Evolutionary conservation across 768 basidiomycete species (phyloP).

Genomic region (Russula emetica): DNA sequence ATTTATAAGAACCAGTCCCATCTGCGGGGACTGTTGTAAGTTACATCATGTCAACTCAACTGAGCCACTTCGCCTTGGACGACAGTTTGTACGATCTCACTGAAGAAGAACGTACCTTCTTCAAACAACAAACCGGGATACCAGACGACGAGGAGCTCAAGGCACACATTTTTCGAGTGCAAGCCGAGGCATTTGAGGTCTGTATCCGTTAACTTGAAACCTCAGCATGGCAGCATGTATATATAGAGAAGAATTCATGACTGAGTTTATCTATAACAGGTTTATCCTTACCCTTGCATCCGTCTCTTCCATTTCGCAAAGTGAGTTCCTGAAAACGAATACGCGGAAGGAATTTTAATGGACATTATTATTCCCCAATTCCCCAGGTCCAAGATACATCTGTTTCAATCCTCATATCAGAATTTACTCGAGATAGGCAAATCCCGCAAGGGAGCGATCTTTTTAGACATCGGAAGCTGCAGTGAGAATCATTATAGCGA

Average conservation of each 20-base stretch:
- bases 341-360: not conserved
- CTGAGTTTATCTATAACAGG: not conserved
- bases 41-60: not conserved
- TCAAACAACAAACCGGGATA: conserved; percentile 33
- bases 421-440: conserved; percentile 33
- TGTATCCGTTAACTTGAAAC: no score
- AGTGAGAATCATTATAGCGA: conserved; percentile 34
- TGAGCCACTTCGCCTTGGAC: not conserved
- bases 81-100: conserved; percentile 12
- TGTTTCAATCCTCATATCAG: not conserved
- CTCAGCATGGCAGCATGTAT: not conserved
- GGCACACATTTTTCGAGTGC: conserved; percentile 33
- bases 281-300: conserved; percentile 20
- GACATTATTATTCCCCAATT: not conserved
- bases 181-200: conserved; percentile 34
- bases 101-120: conserved; percentile 27
- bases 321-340: not conserved
- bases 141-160: conserved; percentile 34
- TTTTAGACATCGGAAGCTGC: conserved; percentile 47
- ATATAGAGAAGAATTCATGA: no score
- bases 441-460: conserved; percentile 37
- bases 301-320: not conserved
- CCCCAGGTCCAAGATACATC: conserved; percentile 12
- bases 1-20: no score
- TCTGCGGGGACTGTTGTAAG: no score